Conservation (phyloP, 1,139 yeast species). For the Hansenula sp. region DNA sequence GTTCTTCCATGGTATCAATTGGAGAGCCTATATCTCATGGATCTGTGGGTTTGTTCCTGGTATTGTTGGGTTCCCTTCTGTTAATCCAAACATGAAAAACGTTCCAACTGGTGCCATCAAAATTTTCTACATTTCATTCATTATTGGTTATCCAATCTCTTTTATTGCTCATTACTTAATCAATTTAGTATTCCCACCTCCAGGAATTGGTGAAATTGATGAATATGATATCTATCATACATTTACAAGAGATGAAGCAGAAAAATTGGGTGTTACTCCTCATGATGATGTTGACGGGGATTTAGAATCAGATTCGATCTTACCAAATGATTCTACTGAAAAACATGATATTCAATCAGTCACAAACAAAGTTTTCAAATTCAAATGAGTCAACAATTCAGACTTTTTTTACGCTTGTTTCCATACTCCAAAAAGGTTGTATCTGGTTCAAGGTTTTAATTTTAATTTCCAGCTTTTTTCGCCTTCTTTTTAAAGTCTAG, state of each 20-base stretch:
- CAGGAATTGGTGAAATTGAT: conserved; percentile 32
- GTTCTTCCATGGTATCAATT: conserved; percentile 29
- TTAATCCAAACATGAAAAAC: conserved; percentile 25
- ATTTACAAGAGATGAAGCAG: conserved; percentile 26
- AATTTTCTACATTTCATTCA: conserved; percentile 27
- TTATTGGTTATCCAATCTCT: conserved; percentile 30
- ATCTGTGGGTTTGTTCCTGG: conserved; percentile 34
- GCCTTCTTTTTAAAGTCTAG: too few species aligned
- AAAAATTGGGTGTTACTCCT: conserved; percentile 19
- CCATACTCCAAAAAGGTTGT: too few species aligned
- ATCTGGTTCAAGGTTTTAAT: too few species aligned
- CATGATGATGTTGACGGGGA: conserved; percentile 11
- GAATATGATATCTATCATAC: conserved; percentile 32
- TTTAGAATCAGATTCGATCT: neutral
- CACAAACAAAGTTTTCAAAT: neutral
- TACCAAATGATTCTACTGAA: conserved; percentile 1
- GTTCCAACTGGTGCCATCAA: conserved; percentile 28
- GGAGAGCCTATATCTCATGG: conserved; percentile 27
- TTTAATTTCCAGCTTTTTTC: too few species aligned
- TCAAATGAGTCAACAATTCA: neutral
- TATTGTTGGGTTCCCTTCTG: conserved; percentile 31
- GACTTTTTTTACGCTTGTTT: neutral
- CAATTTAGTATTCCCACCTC: conserved; percentile 29
- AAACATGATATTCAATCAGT: conserved; percentile 1
- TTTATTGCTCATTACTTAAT: conserved; percentile 25